phyloP scores from a whole-genome alignment of 371 early-diverging fungal genomes.

The Apophysomyces trapeziformis region DNA sequence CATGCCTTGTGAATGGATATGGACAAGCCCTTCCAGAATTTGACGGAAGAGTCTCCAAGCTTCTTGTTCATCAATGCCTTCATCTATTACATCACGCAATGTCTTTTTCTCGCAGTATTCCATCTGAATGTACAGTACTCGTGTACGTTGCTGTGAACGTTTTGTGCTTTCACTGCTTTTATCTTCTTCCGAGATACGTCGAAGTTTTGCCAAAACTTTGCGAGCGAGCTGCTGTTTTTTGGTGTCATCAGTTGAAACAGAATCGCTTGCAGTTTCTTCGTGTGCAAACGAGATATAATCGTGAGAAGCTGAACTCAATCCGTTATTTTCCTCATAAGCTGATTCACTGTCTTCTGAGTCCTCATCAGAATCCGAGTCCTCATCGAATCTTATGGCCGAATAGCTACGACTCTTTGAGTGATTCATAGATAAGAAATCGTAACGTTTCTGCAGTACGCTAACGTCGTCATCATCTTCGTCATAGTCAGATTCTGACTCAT shows the following conservation, averaged over 20 bases:
- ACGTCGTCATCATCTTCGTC: conserved; percentile 50
- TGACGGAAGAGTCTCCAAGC: conserved; percentile 75
- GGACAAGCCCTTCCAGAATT: conserved; percentile 87
- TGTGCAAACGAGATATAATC: conserved; percentile 43
- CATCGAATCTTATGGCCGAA: conserved; percentile 46
- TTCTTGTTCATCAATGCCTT: conserved; percentile 75
- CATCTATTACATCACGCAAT: conserved; percentile 84
- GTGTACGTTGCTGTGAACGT: conserved; percentile 39
- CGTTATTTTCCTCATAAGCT: conserved; percentile 30
- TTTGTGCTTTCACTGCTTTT: conserved; percentile 33
- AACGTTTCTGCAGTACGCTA: conserved; percentile 56
- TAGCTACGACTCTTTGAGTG: conserved; percentile 59
- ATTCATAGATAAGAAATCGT: conserved; percentile 59
- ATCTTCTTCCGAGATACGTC: conserved; percentile 15
- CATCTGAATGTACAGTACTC: conserved; percentile 94
- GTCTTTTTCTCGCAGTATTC: conserved; percentile 97
- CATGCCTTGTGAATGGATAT: conserved; percentile 86
- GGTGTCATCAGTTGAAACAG: conserved; percentile 3
- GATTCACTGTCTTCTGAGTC: conserved; percentile 43
- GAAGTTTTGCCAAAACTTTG: conserved; percentile 15
- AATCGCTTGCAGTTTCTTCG: conserved; percentile 16
- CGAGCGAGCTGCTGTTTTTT: conserved; percentile 12
- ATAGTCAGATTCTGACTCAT: conserved; percentile 46
- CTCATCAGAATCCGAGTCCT: conserved; percentile 23
- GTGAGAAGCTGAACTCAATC: conserved; percentile 22